Percentiles rank a stretch among this genome's conserved stretches.
Conservation (phyloP, 805 yeast species). For the Myxozyma sirexii region DNA sequence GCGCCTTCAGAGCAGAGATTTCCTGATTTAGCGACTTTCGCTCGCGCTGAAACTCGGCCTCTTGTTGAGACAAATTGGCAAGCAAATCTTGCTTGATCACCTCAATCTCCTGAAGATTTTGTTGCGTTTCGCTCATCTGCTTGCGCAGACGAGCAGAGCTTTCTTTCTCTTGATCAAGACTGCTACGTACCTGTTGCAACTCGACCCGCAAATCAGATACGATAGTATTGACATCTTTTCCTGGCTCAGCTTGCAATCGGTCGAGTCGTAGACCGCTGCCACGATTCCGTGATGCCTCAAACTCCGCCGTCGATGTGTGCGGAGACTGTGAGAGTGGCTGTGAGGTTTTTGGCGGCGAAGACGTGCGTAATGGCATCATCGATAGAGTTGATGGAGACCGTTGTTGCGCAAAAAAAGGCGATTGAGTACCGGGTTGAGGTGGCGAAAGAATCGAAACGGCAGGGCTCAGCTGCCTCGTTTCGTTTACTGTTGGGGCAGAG, state of each 20-base stretch:
- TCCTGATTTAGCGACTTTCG: conserved; percentile 54
- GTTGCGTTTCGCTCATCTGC: conserved; percentile 40
- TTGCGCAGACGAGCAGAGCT: conserved; percentile 48
- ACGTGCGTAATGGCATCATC: neutral
- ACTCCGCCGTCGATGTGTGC: conserved; percentile 1
- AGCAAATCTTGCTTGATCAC: conserved; percentile 62
- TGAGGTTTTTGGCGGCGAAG: neutral
- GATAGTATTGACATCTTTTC: neutral
- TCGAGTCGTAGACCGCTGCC: conserved; percentile 6
- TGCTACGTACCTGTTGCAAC: conserved; percentile 10
- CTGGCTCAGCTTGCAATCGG: neutral
- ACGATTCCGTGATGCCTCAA: conserved; percentile 8
- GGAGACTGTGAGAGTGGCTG: conserved; percentile 14
- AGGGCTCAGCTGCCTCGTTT: neutral
- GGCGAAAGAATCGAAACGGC: neutral
- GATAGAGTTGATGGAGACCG: neutral
- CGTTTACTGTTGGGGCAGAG: conserved; percentile 6
- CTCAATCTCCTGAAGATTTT: conserved; percentile 38
- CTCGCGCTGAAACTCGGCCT: conserved; percentile 59
- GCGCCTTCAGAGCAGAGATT: conserved; percentile 50
- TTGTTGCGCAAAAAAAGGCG: conserved; percentile 1
- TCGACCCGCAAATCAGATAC: conserved; percentile 16
- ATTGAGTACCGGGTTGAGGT: neutral
- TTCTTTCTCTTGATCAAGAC: conserved; percentile 49
- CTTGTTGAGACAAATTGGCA: conserved; percentile 69